A percentile compares a stretch with the other conserved stretches of the same genome.
These are phyloP conservation scores for Ceratocystis lukuohia DNA, from an alignment of 2,329 filamentous ascomycete species.

Conservation along the genomic window DNA sequence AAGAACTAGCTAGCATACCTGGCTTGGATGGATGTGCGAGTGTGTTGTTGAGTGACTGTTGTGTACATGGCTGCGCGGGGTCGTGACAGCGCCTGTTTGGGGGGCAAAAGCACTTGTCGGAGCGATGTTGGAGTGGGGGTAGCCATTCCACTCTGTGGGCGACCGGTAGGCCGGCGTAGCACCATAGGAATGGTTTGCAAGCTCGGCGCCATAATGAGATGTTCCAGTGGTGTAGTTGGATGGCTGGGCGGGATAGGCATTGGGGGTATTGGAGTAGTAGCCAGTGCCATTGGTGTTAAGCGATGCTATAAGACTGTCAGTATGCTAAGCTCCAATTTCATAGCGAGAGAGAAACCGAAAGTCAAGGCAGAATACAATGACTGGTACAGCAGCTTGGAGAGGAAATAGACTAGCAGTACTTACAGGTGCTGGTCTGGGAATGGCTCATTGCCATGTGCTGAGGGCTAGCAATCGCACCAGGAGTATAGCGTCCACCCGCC, in stretches of 20 bases:
- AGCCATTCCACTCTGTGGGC: neutral
- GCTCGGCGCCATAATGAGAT: neutral
- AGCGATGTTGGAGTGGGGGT: neutral
- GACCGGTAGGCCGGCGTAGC: neutral
- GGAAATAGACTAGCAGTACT: neutral
- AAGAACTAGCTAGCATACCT: neutral
- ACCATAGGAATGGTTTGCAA: neutral
- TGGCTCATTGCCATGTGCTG: neutral
- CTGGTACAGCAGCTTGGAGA: neutral
- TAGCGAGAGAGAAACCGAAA: neutral
- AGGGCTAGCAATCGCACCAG: neutral
- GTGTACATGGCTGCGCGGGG: conserved; percentile 6
- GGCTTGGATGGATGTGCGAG: conserved; percentile 2
- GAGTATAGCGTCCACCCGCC: neutral
- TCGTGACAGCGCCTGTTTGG: conserved; percentile 3
- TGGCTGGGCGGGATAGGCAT: neutral
- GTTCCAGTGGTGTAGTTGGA: conserved; percentile 4
- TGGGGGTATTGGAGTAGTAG: neutral
- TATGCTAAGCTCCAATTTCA: neutral
- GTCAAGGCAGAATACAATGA: neutral
- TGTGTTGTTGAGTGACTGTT: neutral
- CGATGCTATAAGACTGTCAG: neutral
- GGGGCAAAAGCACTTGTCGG: neutral
- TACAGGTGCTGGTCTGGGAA: neutral
- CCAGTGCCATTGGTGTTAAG: neutral